Evolutionary conservation across 192 early-diverging fungal genomes (phyloP), one percentile per base, ranked within the genome.

Genomic region (Pilobolus umbonatus): DNA sequence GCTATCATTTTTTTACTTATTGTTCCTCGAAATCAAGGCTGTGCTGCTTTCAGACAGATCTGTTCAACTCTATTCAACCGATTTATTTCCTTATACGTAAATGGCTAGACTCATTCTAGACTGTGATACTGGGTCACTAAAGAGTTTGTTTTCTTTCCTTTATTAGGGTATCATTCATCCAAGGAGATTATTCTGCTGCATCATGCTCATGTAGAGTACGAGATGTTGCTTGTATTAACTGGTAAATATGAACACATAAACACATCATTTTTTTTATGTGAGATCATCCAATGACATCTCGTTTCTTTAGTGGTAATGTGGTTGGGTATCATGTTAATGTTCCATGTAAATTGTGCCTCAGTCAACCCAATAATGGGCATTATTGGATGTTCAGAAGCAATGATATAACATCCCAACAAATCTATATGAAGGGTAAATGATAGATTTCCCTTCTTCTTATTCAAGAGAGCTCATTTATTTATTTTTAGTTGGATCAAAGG

Each of bases 341-440:
- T 62, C 89, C 93, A 21, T 98, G 96, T 65, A 73, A 84, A 36
- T 73, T 79, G 10, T 98, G 96, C 60, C 76, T 98, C 31, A 87
- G 91, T 43, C 83, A 92, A 22, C 92, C 91, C 62, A 95, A 98
- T 74, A 98, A 96, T 68, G 95, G 95, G 0, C 94, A 98, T 65
- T 94, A 93, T 71, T 96, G 93, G 93, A 97, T 96, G 94, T 96
- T 96, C 68, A 81, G 88, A 35, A 86, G 51, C 36, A 22, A 34
- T 14, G 51, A 54, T 36, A n/a, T 54, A 0, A 35, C 14, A 36
- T 19, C 34, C 34, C 51, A 54, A 21, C 51, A 22, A 17, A 54
- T 54, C 5, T 54, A 54, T 54, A 17, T 54, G 8, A 30, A 54
- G 26, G 10, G 51, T 54, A 36, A 36, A 17, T 21, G 29, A 29